These are phyloP conservation scores for Penicillium sp. DNA, from an alignment of 2,329 filamentous ascomycete species.

Conservation along the genomic window DNA sequence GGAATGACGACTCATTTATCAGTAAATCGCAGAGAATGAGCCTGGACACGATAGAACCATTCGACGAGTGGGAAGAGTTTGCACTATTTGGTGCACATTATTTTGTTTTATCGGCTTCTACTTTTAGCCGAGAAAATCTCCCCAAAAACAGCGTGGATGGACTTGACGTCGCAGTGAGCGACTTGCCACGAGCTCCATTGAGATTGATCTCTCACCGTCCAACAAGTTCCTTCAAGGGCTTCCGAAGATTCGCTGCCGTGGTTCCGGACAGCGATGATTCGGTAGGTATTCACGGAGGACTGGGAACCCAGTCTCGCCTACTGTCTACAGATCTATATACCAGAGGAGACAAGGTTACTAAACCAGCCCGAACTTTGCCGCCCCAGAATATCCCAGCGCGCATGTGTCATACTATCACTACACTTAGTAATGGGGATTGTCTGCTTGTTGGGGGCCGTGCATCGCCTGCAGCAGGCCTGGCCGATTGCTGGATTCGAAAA, in stretches of 20 bases:
- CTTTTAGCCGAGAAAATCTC: slow-evolving; percentile 6
- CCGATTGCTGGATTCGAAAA: slow-evolving; percentile 72
- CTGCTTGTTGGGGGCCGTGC: slow-evolving; percentile 72
- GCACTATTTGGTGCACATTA: slow-evolving; percentile 81
- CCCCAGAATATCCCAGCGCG: slow-evolving; percentile 37
- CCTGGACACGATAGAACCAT: slow-evolving; percentile 71
- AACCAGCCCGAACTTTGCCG: slow-evolving; percentile 44
- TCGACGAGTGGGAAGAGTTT: slow-evolving; percentile 97
- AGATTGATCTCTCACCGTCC: slow-evolving; percentile 11
- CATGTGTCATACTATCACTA: slow-evolving; percentile 75
- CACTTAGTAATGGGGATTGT: slow-evolving; percentile 54
- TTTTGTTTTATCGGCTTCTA: slow-evolving; percentile 67
- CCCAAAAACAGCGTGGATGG: background rate
- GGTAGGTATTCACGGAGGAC: slow-evolving; percentile 39
- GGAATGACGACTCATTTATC: slow-evolving; percentile 68
- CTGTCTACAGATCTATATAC: slow-evolving; percentile 45
- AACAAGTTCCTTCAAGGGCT: slow-evolving; percentile 39
- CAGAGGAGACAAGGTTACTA: slow-evolving; percentile 45
- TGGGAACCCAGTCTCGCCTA: slow-evolving; percentile 46
- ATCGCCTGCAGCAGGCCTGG: slow-evolving; percentile 66
- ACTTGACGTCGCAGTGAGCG: background rate
- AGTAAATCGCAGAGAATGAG: slow-evolving; percentile 53
- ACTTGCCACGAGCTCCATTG: background rate
- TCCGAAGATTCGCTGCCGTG: slow-evolving; percentile 60
- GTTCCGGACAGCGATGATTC: slow-evolving; percentile 35